These are phyloP conservation scores for Sporothrix inflata DNA, from an alignment of 2,329 filamentous ascomycete species.

Conservation along the genomic window DNA sequence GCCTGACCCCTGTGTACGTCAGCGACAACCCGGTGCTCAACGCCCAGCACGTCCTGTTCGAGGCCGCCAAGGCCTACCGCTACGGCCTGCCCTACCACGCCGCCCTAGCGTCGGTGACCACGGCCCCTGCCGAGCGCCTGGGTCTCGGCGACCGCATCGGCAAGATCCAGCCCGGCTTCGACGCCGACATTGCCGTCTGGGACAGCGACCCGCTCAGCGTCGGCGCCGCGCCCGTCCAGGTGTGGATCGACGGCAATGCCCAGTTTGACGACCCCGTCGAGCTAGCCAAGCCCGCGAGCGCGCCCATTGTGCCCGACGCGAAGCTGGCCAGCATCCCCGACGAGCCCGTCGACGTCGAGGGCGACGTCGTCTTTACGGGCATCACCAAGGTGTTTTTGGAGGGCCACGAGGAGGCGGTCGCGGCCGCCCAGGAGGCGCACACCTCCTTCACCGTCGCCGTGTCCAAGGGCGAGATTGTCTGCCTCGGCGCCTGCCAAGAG, in stretches of 20 bases:
- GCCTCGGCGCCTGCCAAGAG: conserved; percentile 56
- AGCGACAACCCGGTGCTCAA: conserved; percentile 72
- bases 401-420: conserved; percentile 42
- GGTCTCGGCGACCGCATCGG: conserved; percentile 62
- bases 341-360: conserved; percentile 45
- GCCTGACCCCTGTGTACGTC: conserved; percentile 69
- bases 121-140: conserved; percentile 60
- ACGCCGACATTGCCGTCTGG: conserved; percentile 66
- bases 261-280: conserved; percentile 61
- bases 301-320: conserved; percentile 46
- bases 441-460: conserved; percentile 49
- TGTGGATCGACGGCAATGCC: conserved; percentile 65
- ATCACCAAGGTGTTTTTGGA: conserved; percentile 56
- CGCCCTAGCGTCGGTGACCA: conserved; percentile 61
- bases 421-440: conserved; percentile 22
- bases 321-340: conserved; percentile 48
- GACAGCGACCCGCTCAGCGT: conserved; percentile 64
- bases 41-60: conserved; percentile 70
- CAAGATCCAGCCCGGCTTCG: conserved; percentile 64
- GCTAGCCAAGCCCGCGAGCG: conserved; percentile 53
- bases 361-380: conserved; percentile 59
- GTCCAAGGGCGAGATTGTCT: conserved; percentile 56
- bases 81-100: conserved; percentile 65
- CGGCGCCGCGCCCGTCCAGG: conserved; percentile 62
- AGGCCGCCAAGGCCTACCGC: conserved; percentile 62